Evolutionary conservation across 345 rosid genomes (phyloP), one percentile per base, ranked within the genome.

Genomic region (Ceriops zippeliana): DNA sequence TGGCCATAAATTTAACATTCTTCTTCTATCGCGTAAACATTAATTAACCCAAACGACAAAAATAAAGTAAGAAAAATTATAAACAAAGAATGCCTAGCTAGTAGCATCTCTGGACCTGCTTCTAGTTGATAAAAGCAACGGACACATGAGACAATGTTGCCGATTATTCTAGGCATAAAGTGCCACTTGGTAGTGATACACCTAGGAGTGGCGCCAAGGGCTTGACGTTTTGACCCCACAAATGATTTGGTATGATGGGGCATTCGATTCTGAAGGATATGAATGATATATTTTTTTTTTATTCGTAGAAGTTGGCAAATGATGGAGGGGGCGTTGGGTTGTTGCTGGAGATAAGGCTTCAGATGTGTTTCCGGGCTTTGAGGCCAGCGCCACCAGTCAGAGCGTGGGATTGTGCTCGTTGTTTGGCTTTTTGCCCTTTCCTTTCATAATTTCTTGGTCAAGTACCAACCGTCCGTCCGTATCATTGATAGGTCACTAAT

Each of bases 271-370:
- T 61, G 61, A 73, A 63, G 59, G 72, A 64, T 28, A 54, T n/a
- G 42, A 11, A 49, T 42, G 61, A 66, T 62, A 56, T 27, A 62
- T 70, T 70, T 42, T 70, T 22, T 21, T 22, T 21, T 57, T 68
- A 35, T 22, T 58, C 16, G 59, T 10, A 56, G 32, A 21, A 60
- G 58, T 62, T 3, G 56, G 56, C 74, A 58, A 77, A 77, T 77
- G 84, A 75, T 69, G 69, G 71, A 65, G 49, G 49, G 27, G 47
- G 46, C 31, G 67, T 2, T 38, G 49, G 49, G 66, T 73, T 62
- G 75, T 72, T 76, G 81, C 56, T 79, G 79, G 79, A 76, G 86
- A 83, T 83, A 83, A 83, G 83, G 83, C 75, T 82, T 82, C 78
- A 56, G 64, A 73, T 66, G 64, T 76, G 75, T 73, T 70, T 67